Evolutionary conservation across 208 protist genomes (phyloP), one percentile per base, ranked within the genome.

Genomic region (Wallacemonas collosoma): DNA sequence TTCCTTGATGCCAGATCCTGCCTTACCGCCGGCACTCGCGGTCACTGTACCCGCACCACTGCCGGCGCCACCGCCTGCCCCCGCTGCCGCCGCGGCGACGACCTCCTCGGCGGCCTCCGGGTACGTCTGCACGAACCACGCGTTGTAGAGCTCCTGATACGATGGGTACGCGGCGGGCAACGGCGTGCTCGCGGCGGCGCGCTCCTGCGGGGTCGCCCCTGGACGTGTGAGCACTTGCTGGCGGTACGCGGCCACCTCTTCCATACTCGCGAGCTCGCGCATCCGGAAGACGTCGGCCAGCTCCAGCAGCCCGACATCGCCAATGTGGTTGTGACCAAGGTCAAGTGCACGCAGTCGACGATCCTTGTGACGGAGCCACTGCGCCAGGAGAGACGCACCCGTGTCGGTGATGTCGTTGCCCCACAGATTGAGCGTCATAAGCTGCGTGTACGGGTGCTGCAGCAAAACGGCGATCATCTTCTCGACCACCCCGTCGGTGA

Each of bases 391-490:
- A 4, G 67, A 61, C 2, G 85, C 93, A 9, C 93, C 93, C 1
- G 43, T 70, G 68, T 95, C 87, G 3, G 77, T 86, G 82, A 97
- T 94, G 53, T 70, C 35, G 71, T 97, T 97, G 47, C 91, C 93
- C 90, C 91, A 96, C 43, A 97, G 67, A 63, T 93, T 95, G 58
- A 97, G 85, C 48, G 83, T 88, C 9, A 91, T 75, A 11, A 97
- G 75, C 67, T 87, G 88, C 53, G 89, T 86, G 62, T 85, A 79
- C 1, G 81, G 79, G 70, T 93, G 81, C 44, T 67, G 51, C 38
- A 77, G 39, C 7, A 97, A 71, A 41, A 91, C 51, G 8, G 77
- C 68, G 15, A 82, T 82, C 54, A 95, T 86, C 26, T 73, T 40
- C 14, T 43, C 55, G 14, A 83, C 82, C 45, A 74, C 76, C 3